These are phyloP conservation scores for Candida sakaeoensis DNA, from an alignment of 805 yeast genomes.

Conservation along the genomic window DNA sequence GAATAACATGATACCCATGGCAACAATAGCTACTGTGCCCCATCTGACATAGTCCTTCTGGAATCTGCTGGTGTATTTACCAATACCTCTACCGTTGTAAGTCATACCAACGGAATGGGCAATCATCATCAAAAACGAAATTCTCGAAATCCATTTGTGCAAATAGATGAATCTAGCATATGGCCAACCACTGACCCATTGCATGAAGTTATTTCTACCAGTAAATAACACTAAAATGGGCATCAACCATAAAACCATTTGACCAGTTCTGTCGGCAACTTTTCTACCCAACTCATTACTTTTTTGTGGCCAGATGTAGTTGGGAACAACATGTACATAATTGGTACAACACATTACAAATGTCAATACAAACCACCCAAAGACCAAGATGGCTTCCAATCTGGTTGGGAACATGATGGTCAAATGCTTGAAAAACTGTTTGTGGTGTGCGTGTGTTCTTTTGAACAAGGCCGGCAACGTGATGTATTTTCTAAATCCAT, in stretches of 20 bases:
- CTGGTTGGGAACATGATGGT: conserved; percentile 47
- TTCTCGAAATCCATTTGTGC: conserved; percentile 66
- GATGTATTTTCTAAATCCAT: conserved; percentile 21
- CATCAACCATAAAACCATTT: conserved; percentile 48
- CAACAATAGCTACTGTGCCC: conserved; percentile 25
- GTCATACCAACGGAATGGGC: conserved; percentile 62
- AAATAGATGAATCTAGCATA: conserved; percentile 57
- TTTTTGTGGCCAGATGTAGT: conserved; percentile 16
- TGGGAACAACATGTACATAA: conserved; percentile 22
- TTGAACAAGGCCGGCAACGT: conserved; percentile 24
- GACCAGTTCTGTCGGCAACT: conserved; percentile 54
- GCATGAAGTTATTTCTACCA: conserved; percentile 68
- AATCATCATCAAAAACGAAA: conserved; percentile 44
- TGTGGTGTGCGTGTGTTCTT: conserved; percentile 16
- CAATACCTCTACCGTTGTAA: conserved; percentile 34
- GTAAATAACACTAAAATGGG: conserved; percentile 65
- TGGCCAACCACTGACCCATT: conserved; percentile 57
- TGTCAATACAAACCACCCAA: conserved; percentile 33
- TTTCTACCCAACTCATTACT: conserved; percentile 32
- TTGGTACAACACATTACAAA: conserved; percentile 24
- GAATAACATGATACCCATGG: conserved; percentile 41
- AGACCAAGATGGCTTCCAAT: conserved; percentile 44
- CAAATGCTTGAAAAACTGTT: conserved; percentile 12
- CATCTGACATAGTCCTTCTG: conserved; percentile 20
- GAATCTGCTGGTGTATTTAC: conserved; percentile 30